Base-by-base conservation (phyloP, 2,329 filamentous ascomycete genomes). In the Claviceps pazoutovae region DNA sequence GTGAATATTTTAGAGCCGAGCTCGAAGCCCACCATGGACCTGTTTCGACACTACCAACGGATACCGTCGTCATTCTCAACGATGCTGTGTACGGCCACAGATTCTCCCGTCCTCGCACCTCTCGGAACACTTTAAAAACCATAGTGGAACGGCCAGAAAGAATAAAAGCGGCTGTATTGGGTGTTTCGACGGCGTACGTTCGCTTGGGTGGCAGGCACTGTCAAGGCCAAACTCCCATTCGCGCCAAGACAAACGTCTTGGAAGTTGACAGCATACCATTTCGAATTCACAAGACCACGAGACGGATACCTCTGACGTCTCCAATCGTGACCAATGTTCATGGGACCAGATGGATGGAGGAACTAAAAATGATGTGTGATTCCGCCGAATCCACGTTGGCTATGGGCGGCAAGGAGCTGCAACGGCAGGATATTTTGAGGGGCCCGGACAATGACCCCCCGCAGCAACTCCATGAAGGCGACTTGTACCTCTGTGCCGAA, bases 41-140 rank as follows among this genome's bases (percentile, higher is more conserved):
- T 2, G 64, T 68, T 11, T 64, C 68, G 2, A 66, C 67, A 8
- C 62, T 66, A 26, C 57, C 68, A 37, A 67, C 77, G 11, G 73
- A 89, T 54, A 88, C 88, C 0, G 69, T 94, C 4, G 89, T 97
- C 46, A 77, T 98, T 34, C 71, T 98, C 2, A 89, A 97, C 61
- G 93, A 98, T 69, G 83, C 86, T 50, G 95, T 91, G 68, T 98
- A 97, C 64, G 90, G 91, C 23, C 93, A 98, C 69, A 83, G 89
- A 21, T 98, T 83, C 66, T 88, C 90, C 11, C 79, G 93, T 45
- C 88, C 88, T 4, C 83, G 86, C 59, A 84, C 88, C 1, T 84
- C 81, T 21, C 84, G 84, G 60, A 76, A 72, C 45, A 77, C 78
- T 16, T 74, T 97, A 1, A 80, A 74, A 60, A 86, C 83, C 52